Base-by-base conservation (phyloP, 1,284 basidiomycete genomes). In the Boletus coffeatus region DNA sequence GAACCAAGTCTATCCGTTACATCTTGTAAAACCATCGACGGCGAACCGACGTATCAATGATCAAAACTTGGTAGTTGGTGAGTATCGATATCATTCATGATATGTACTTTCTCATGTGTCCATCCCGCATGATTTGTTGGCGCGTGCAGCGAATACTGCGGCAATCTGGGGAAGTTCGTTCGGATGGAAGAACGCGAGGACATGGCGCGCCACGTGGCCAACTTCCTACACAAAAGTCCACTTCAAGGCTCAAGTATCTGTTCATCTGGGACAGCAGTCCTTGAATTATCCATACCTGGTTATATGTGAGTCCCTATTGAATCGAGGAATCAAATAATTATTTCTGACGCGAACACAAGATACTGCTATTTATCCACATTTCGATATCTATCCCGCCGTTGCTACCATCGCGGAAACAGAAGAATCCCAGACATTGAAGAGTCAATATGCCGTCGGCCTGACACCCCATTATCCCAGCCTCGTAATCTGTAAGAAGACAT, bases 341-440 rank as follows among this genome's bases (percentile, higher is more conserved):
- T 58, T 50, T 60, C 68, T 73, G 37, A 70, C 39, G 18, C 11
- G n/a, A 53, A 57, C 18, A 36, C 21, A 55, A 80, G 81, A 80
- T 70, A 71, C 73, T 16, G 62, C 75, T n/a, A 71, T 74, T 0
- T 83, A 84, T 67, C 82, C 83, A 46, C 65, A 75, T 66, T 74
- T 84, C 43, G 75, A 80, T 57, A 67, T 83, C n/a, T 82, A 83
- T 64, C 79, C 80, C 16, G 56, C 63, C 56, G 11, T 21, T 21
- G 56, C 36, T 58, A 43, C 48, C 50, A 25, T 34, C 13, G 25
- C 53, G n/a, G 39, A 57, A 32, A 10, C 4, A 13, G 53, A 56
- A 14, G 61, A 55, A 18, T 39, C n/a, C 16, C 60, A 50, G 55
- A 14, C 11, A 29, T 48, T 25, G n/a, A 25, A 57, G 16, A 41